These are phyloP conservation scores for Aspergillus baeticus DNA, from an alignment of 495 filamentous ascomycete genomes.

Conservation along the genomic window DNA sequence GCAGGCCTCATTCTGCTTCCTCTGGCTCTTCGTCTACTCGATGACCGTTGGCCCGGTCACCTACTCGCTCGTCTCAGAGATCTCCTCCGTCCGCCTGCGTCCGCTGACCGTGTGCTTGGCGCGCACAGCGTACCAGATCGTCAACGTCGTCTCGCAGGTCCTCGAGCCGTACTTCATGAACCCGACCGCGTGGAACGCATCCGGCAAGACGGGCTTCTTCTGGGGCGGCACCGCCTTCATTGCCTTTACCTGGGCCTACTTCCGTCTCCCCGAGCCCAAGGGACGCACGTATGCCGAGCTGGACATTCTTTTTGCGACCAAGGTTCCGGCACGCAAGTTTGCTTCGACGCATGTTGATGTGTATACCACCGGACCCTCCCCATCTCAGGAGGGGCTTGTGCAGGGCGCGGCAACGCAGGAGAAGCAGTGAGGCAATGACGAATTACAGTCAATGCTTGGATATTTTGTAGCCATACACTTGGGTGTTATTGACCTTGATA, in stretches of 20 bases:
- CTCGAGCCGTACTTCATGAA: slow-evolving; percentile 68
- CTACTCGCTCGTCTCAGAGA: slow-evolving; percentile 61
- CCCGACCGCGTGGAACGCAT: slow-evolving; percentile 56
- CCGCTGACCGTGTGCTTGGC: slow-evolving; percentile 61
- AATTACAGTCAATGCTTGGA: too few relatives aligned
- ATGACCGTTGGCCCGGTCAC: slow-evolving; percentile 59
- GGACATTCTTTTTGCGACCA: slow-evolving; percentile 47
- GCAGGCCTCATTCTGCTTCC: slow-evolving; percentile 55
- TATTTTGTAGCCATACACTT: too few relatives aligned
- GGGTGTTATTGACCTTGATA: too few relatives aligned
- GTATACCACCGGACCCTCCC: too few relatives aligned
- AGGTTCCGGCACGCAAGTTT: slow-evolving; percentile 39
- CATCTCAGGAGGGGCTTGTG: too few relatives aligned
- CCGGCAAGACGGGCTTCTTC: slow-evolving; percentile 66
- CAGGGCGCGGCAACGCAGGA: too few relatives aligned
- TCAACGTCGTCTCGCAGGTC: slow-evolving; percentile 59
- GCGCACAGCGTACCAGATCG: slow-evolving; percentile 53
- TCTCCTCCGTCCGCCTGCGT: slow-evolving; percentile 57
- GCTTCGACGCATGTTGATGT: background rate
- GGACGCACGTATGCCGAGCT: slow-evolving; percentile 62
- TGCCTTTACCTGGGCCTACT: slow-evolving; percentile 45
- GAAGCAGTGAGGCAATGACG: too few relatives aligned
- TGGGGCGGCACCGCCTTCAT: slow-evolving; percentile 53
- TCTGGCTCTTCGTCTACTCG: slow-evolving; percentile 68
- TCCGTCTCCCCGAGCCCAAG: slow-evolving; percentile 60